Percentiles rank a stretch among this genome's conserved stretches.
phyloP scores from a whole-genome alignment of 345 rosid species.

The Psidium friedrichsthalianum region DNA sequence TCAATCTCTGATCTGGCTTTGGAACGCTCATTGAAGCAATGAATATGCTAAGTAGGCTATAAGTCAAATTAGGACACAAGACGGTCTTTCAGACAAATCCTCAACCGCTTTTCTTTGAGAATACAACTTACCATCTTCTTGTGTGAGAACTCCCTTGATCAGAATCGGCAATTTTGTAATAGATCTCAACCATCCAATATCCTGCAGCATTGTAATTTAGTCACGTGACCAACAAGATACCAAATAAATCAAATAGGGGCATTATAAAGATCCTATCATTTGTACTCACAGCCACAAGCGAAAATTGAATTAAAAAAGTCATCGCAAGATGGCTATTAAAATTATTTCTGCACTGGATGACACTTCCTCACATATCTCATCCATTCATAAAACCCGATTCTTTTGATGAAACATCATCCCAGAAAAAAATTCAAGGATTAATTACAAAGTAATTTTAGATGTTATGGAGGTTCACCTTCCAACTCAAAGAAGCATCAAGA shows the following conservation, averaged over 20 bases:
- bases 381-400: neutral
- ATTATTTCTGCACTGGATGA: neutral
- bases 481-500: conserved; percentile 52
- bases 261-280: neutral
- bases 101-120: neutral
- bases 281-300: neutral
- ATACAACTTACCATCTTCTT: conserved; percentile 55
- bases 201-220: conserved; percentile 26
- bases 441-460: neutral
- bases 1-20: neutral
- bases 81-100: neutral
- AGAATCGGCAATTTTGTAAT: conserved; percentile 64
- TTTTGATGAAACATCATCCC: neutral
- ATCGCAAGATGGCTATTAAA: neutral
- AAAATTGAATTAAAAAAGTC: neutral
- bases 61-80: neutral
- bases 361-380: neutral
- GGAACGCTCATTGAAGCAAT: neutral
- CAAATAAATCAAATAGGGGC: neutral
- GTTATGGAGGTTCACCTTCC: conserved; percentile 45
- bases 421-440: neutral
- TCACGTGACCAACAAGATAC: neutral
- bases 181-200: conserved; percentile 69
- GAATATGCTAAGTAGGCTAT: neutral
- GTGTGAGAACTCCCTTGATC: conserved; percentile 69